Conservation (phyloP, 1,284 basidiomycete species). For the Cryptococcus depauperatus region DNA sequence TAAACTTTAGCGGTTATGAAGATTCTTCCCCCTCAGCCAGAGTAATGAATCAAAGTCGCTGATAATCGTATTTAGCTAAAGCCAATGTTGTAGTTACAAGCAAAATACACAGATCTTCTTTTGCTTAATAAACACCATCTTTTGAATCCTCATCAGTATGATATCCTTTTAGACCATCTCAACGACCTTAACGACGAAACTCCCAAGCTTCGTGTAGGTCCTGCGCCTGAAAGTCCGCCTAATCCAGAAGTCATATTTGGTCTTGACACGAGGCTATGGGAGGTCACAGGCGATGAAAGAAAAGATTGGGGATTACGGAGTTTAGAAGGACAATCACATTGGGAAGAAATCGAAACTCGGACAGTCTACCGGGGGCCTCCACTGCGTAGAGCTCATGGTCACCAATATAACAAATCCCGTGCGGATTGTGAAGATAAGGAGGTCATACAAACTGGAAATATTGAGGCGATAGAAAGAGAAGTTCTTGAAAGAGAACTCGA, state of each 20-base stretch:
- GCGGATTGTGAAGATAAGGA: slow-evolving; percentile 4
- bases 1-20: slow-evolving; percentile 79
- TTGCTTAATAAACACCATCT: slow-evolving; percentile 86
- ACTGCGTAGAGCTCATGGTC: slow-evolving; percentile 12
- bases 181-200: slow-evolving; percentile 79
- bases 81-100: slow-evolving; percentile 59
- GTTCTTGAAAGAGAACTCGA: slow-evolving; percentile 31
- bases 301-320: slow-evolving; percentile 24
- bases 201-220: slow-evolving; percentile 64
- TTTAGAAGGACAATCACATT: slow-evolving; percentile 46
- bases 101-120: slow-evolving; percentile 83
- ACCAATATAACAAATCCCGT: slow-evolving; percentile 2
- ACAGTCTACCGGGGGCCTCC: slow-evolving; percentile 52
- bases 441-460: slow-evolving; percentile 2
- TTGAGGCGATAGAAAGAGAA: slow-evolving; percentile 34
- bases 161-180: slow-evolving; percentile 75
- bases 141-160: slow-evolving; percentile 61
- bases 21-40: slow-evolving; percentile 78
- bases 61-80: background rate
- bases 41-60: slow-evolving; percentile 9
- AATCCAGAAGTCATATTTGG: slow-evolving; percentile 71
- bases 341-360: slow-evolving; percentile 74
- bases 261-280: slow-evolving; percentile 67
- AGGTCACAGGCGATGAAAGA: slow-evolving; percentile 36
- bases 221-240: slow-evolving; percentile 27